phyloP scores from a whole-genome alignment of 192 early-diverging fungal genomes.

The Phycomyces nitens region DNA sequence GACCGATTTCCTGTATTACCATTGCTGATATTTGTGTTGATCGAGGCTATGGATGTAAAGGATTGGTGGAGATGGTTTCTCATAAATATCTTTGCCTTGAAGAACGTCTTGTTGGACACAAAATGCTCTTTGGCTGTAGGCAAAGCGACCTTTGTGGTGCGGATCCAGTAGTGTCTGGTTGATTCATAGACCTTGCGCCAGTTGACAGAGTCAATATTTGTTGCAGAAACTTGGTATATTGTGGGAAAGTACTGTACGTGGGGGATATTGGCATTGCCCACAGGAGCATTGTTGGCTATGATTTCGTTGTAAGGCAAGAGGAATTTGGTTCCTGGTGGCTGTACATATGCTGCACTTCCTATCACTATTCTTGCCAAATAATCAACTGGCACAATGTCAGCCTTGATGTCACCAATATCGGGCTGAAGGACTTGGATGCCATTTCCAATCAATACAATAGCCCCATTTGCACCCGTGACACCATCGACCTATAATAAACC shows the following conservation, averaged over 20 bases:
- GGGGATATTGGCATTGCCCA: slow-evolving; percentile 1
- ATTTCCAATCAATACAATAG: slow-evolving; percentile 29
- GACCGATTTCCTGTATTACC: not conserved
- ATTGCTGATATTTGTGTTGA: slow-evolving; percentile 3
- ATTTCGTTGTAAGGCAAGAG: slow-evolving; percentile 30
- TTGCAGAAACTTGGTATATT: slow-evolving; percentile 32
- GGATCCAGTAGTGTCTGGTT: slow-evolving; percentile 30
- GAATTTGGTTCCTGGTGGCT: slow-evolving; percentile 24
- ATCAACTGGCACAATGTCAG: slow-evolving; percentile 40
- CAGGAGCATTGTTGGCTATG: not conserved
- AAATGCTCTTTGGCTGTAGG: slow-evolving; percentile 31
- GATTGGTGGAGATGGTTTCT: slow-evolving; percentile 29
- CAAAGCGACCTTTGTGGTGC: slow-evolving; percentile 26
- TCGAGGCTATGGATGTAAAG: slow-evolving; percentile 9
- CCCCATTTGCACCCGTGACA: slow-evolving; percentile 30
- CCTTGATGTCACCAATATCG: slow-evolving; percentile 19
- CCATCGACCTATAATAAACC: slow-evolving; percentile 31
- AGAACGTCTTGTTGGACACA: slow-evolving; percentile 23
- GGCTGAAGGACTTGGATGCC: slow-evolving; percentile 29
- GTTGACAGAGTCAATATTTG: not conserved
- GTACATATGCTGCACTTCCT: slow-evolving; percentile 19
- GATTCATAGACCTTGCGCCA: slow-evolving; percentile 27
- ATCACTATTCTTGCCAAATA: slow-evolving; percentile 26
- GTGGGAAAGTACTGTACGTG: slow-evolving; percentile 26
- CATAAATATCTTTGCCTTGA: slow-evolving; percentile 28